Evolutionary conservation across 169 alveolate species (phyloP).

Genomic region (Besnoitia besnoiti): DNA sequence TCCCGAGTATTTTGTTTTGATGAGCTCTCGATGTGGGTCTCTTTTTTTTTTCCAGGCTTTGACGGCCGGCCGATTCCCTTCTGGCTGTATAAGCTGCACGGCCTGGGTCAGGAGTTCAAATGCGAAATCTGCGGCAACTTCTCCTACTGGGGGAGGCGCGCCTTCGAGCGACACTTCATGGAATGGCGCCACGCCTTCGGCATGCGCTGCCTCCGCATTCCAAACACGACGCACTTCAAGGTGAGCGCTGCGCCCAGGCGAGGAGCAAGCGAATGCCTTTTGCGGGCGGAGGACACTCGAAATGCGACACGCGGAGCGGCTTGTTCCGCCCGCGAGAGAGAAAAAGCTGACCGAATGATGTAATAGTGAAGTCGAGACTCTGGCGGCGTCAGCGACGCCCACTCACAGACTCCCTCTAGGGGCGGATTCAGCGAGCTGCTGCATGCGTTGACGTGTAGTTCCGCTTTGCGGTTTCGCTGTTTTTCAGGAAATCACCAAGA

Average conservation of each 20-base stretch:
- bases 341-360: too few species aligned
- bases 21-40: neutral
- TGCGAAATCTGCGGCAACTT: slow-evolving; percentile 99
- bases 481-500: slow-evolving; percentile 90
- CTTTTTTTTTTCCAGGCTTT: slow-evolving; percentile 86
- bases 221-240: slow-evolving; percentile 98
- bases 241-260: slow-evolving; percentile 72
- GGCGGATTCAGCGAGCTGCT: too few species aligned
- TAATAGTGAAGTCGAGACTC: too few species aligned
- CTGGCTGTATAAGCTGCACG: slow-evolving; percentile 99
- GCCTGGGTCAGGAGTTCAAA: slow-evolving; percentile 96
- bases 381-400: too few species aligned
- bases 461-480: too few species aligned
- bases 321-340: too few species aligned
- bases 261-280: neutral
- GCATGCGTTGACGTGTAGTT: too few species aligned
- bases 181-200: slow-evolving; percentile 99
- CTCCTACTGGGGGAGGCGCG: slow-evolving; percentile 99
- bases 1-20: too few species aligned
- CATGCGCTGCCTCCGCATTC: slow-evolving; percentile 98
- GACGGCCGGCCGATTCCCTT: slow-evolving; percentile 99
- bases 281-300: neutral
- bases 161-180: slow-evolving; percentile 98
- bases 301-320: too few species aligned
- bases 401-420: too few species aligned